These are phyloP conservation scores for Globisporangium mamillatum DNA, from an alignment of 352 stramenopile species.

Conservation along the genomic window DNA sequence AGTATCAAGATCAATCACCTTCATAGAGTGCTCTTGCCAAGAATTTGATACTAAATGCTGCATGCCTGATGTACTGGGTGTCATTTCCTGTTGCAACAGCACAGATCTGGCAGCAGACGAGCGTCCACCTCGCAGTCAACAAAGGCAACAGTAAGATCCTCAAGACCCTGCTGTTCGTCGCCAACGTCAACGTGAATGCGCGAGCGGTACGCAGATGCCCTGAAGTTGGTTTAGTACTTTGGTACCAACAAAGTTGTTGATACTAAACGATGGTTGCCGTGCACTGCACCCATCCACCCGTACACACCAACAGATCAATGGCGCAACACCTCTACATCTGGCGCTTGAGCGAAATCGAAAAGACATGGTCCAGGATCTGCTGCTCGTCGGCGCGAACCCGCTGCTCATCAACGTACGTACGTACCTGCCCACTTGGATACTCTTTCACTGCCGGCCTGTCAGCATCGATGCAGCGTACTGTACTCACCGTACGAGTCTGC, in stretches of 20 bases:
- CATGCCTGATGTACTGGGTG: neutral
- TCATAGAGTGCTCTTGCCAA: neutral
- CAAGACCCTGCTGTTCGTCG: conserved; percentile 45
- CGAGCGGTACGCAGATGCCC: conserved; percentile 29
- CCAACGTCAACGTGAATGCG: conserved; percentile 37
- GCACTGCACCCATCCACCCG: too few relatives aligned
- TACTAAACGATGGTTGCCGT: neutral
- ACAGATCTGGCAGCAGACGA: conserved; percentile 62
- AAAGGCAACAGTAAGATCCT: conserved; percentile 58
- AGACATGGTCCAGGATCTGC: conserved; percentile 54
- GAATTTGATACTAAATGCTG: neutral
- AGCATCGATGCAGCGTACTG: neutral
- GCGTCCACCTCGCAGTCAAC: conserved; percentile 50
- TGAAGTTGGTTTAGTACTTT: neutral
- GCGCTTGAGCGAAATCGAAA: conserved; percentile 43
- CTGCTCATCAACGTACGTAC: conserved; percentile 53
- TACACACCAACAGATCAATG: conserved; percentile 37
- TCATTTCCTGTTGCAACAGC: neutral
- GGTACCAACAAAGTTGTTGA: neutral
- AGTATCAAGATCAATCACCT: neutral
- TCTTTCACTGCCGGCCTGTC: neutral
- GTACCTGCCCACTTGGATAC: neutral
- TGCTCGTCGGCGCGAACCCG: conserved; percentile 54
- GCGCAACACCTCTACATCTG: conserved; percentile 58
- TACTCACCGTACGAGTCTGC: neutral